A percentile compares a stretch with the other conserved stretches of the same genome.
Evolutionary conservation across 2,329 filamentous ascomycete genomes (phyloP).

Genomic region (Colletotrichum lindemuthianum): DNA sequence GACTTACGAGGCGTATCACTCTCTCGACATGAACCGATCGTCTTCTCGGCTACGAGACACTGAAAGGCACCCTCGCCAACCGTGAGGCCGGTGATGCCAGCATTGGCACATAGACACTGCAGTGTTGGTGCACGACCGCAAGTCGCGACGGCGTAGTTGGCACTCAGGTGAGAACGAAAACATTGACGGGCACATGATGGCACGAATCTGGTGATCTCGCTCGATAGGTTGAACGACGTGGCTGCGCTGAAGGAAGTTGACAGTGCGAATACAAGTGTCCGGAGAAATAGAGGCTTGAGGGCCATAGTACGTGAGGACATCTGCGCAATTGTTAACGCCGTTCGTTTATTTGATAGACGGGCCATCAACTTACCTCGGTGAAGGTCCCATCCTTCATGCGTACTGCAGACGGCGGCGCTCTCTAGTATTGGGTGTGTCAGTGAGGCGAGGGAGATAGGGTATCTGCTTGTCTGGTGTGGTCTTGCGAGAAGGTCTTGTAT

Average conservation of each 20-base stretch:
- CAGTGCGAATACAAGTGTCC: constrained; percentile 45
- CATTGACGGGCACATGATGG: constrained; percentile 70
- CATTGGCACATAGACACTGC: constrained; percentile 70
- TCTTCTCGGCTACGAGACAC: constrained; percentile 68
- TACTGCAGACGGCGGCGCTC: constrained; percentile 5
- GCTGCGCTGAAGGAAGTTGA: constrained; percentile 40
- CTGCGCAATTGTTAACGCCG: constrained; percentile 39
- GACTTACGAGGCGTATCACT: constrained; percentile 52
- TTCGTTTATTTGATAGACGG: neutral
- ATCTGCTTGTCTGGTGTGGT: too few species aligned
- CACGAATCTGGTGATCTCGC: constrained; percentile 55
- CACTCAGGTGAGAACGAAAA: constrained; percentile 69
- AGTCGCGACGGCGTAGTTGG: constrained; percentile 62
- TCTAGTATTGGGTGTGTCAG: too few species aligned
- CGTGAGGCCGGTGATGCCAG: constrained; percentile 71
- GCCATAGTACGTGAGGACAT: constrained; percentile 58
- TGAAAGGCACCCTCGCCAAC: constrained; percentile 77
- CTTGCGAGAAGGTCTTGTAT: neutral
- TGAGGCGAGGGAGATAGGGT: neutral
- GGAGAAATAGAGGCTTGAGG: constrained; percentile 45
- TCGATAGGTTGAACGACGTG: constrained; percentile 45
- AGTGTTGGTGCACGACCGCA: constrained; percentile 64
- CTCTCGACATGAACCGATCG: constrained; percentile 61
- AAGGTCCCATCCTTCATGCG: constrained; percentile 39
- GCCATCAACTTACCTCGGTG: constrained; percentile 24